A percentile compares a stretch with the other conserved stretches of the same genome.
Conservation (phyloP, 2,329 filamentous ascomycete genomes). For the Fusarium vanettenii region DNA sequence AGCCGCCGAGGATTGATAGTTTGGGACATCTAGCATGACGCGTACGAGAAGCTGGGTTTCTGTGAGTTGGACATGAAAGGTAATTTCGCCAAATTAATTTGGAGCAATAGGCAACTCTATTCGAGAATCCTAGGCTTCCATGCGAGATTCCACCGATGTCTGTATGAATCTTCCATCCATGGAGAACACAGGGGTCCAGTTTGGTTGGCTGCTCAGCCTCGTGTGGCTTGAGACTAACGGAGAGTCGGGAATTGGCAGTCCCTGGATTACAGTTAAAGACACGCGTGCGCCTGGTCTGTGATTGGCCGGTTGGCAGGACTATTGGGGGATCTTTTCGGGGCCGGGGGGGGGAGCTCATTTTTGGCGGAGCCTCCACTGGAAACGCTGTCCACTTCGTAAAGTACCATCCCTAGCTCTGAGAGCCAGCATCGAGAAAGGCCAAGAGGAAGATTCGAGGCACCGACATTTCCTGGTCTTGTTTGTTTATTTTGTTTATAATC, state of each 20-base stretch:
- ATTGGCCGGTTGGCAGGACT: background rate
- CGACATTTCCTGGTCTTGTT: constrained; percentile 9
- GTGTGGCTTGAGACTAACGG: constrained; percentile 14
- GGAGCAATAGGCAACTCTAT: background rate
- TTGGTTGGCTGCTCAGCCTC: constrained; percentile 7
- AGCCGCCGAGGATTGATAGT: background rate
- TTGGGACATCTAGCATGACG: constrained; percentile 3
- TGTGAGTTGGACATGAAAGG: background rate
- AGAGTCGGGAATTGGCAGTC: background rate
- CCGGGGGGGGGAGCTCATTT: constrained; percentile 26
- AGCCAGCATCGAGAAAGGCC: constrained; percentile 14
- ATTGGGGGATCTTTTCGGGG: constrained; percentile 12
- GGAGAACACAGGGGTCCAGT: background rate
- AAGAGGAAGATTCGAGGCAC: constrained; percentile 10
- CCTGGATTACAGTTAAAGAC: background rate
- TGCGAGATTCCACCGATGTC: background rate
- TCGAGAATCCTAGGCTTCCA: background rate
- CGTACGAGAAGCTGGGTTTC: background rate
- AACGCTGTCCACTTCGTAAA: constrained; percentile 39
- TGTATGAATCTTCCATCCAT: constrained; percentile 7
- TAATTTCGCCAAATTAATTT: background rate
- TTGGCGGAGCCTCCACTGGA: constrained; percentile 33
- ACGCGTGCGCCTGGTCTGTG: background rate
- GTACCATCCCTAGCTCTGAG: constrained; percentile 20
- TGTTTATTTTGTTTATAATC: constrained; percentile 1